Evolutionary conservation across 768 basidiomycete genomes (phyloP).

Genomic region (Dictyophora rubrovolvata): DNA sequence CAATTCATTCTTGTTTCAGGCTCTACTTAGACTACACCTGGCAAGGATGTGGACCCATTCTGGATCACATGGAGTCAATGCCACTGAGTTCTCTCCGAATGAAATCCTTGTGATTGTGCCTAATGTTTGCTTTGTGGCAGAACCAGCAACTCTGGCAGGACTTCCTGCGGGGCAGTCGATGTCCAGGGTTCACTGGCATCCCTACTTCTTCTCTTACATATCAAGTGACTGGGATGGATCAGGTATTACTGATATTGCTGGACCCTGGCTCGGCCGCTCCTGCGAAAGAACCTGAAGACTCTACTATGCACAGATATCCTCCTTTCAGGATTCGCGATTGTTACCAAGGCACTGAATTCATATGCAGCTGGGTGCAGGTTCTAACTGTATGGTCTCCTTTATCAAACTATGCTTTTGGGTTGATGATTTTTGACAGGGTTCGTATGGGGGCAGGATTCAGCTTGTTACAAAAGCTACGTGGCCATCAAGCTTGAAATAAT

Average conservation of each 20-base stretch:
- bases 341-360: not conserved
- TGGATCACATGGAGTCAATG: not conserved
- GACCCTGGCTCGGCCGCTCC: not conserved
- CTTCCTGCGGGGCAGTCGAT: not conserved
- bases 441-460: not conserved
- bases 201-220: not conserved
- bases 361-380: not conserved
- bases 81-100: not conserved
- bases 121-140: not conserved
- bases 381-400: not conserved
- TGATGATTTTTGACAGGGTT: not conserved
- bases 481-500: conserved; percentile 12
- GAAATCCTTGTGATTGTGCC: not conserved
- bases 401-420: not conserved
- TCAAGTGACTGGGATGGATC: not conserved
- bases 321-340: not conserved
- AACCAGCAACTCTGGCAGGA: not conserved
- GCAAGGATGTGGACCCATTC: not conserved
- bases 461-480: conserved; percentile 7
- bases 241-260: not conserved
- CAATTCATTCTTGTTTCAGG: not conserved
- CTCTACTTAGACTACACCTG: not conserved
- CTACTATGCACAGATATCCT: not conserved
- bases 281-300: not conserved
- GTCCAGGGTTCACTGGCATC: not conserved